Percentiles rank a stretch among this genome's conserved stretches.
These are phyloP conservation scores for Phytopythium ostracodes DNA, from an alignment of 352 stramenopile species.

Conservation along the genomic window DNA sequence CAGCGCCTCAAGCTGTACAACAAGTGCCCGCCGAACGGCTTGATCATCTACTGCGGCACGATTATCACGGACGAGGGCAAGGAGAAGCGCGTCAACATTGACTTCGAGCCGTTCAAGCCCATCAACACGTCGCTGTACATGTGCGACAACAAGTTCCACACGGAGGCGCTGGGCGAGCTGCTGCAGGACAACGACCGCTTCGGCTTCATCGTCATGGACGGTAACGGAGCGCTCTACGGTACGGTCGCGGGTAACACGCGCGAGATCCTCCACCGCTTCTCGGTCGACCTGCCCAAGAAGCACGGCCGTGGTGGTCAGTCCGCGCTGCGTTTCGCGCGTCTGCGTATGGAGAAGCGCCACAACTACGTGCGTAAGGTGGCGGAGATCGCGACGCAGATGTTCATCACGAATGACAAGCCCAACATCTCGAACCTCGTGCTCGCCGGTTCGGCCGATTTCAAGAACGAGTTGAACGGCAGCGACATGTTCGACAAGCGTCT, in stretches of 20 bases:
- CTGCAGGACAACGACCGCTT: constrained; percentile 99
- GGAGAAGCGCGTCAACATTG: constrained; percentile 99
- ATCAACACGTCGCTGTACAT: constrained; percentile 99
- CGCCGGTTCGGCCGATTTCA: constrained; percentile 99
- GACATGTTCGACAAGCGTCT: constrained; percentile 98
- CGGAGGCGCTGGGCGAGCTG: constrained; percentile 97
- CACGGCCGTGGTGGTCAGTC: constrained; percentile 99
- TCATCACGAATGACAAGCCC: constrained; percentile 97
- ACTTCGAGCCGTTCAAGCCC: constrained; percentile 99
- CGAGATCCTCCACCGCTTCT: constrained; percentile 95
- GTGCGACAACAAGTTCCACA: constrained; percentile 99
- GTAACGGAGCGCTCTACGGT: constrained; percentile 98
- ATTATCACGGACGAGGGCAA: constrained; percentile 99
- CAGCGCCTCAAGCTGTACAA: constrained; percentile 99
- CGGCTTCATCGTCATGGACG: constrained; percentile 99
- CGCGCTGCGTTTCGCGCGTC: constrained; percentile 98
- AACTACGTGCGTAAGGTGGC: constrained; percentile 99
- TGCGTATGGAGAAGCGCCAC: constrained; percentile 99
- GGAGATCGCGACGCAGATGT: constrained; percentile 97
- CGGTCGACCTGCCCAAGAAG: constrained; percentile 99
- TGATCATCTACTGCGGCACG: constrained; percentile 99
- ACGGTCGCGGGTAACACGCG: constrained; percentile 93
- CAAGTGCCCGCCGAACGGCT: constrained; percentile 94
- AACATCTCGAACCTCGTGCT: constrained; percentile 98
- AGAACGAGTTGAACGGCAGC: constrained; percentile 94